Evolutionary conservation across 2,329 filamentous ascomycete genomes (phyloP), one percentile per base, ranked within the genome.

Genomic region (Aspergillus fumigatiaffinis): DNA sequence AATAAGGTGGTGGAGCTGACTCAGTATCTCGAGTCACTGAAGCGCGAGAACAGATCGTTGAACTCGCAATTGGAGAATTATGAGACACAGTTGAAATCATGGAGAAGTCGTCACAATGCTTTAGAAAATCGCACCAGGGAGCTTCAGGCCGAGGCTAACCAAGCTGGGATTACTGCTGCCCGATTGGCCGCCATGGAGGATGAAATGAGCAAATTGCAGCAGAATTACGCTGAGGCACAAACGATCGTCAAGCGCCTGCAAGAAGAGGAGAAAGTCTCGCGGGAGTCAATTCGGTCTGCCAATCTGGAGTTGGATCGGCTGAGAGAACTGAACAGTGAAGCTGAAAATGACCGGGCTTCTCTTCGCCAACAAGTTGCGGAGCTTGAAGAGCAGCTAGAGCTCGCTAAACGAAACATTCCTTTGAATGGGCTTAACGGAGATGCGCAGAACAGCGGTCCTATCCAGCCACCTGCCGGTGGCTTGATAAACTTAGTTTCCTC

Each of bases 1-100:
- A 97, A 99, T 84, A 99, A 99, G 86, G 94, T 99, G 61, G 91
- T 99, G 61, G 94, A 99, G 79, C 84, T 99, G 69, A 99, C 94
- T 1, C 94, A 99, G 75, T 91, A 89, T 51, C 78, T 99, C 67
- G 92, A 94, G 64, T 88, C 91, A 9, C 89, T 96, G 83, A 96
- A 96, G 80, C 85, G 88, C 61, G 91, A 96, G 78, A 99, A 99
- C 84, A 97, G 96, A 81, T 84, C 85, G 57, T 83, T 99, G 60
- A 82, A 89, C 66, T 87, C 85, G 38, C 92, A 97, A 75, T 88
- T 99, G 51, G 91, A 97, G 76, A 97, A 90, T 74, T 97, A 97
- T 78, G 93, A 99, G 74, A 88, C 84, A 65, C 94, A 99, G 76
- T 87, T 99, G 78, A 95, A 95, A 76, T 95, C 91, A 28, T 97